These are phyloP conservation scores for Blastobotrys elegans DNA, from an alignment of 1,139 yeast species.

Conservation along the genomic window DNA sequence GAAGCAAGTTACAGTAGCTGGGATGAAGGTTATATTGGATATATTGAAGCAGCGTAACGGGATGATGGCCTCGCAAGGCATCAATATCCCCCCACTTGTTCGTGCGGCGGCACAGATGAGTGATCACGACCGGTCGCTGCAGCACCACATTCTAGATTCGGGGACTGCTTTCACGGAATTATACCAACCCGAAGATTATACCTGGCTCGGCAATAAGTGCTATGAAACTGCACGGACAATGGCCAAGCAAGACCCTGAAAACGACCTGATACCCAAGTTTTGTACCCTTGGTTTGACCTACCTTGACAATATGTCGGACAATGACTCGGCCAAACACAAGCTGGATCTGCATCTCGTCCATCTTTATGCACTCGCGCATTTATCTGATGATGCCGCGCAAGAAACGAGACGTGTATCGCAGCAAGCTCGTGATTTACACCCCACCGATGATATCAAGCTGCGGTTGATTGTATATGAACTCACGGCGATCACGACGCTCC, in stretches of 20 bases:
- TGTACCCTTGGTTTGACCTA: background rate
- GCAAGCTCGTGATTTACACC: background rate
- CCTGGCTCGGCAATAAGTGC: slow-evolving; percentile 6
- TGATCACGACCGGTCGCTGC: background rate
- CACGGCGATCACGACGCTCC: background rate
- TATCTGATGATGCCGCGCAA: background rate
- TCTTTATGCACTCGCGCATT: background rate
- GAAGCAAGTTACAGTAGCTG: background rate
- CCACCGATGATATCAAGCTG: background rate
- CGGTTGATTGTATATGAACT: slow-evolving; percentile 4
- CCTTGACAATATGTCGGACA: background rate
- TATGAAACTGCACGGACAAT: background rate
- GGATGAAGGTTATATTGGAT: background rate
- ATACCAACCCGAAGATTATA: background rate
- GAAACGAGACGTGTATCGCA: background rate
- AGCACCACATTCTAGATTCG: background rate
- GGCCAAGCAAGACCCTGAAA: background rate
- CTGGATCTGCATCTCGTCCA: background rate
- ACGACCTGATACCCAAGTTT: background rate
- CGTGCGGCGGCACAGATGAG: slow-evolving; percentile 6
- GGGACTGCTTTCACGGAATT: background rate
- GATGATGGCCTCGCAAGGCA: background rate
- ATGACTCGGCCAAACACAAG: background rate
- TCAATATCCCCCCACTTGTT: background rate
- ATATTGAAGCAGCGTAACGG: background rate